phyloP scores from a whole-genome alignment of 2,329 filamentous ascomycete species.

The Fusarium lyarnte region DNA sequence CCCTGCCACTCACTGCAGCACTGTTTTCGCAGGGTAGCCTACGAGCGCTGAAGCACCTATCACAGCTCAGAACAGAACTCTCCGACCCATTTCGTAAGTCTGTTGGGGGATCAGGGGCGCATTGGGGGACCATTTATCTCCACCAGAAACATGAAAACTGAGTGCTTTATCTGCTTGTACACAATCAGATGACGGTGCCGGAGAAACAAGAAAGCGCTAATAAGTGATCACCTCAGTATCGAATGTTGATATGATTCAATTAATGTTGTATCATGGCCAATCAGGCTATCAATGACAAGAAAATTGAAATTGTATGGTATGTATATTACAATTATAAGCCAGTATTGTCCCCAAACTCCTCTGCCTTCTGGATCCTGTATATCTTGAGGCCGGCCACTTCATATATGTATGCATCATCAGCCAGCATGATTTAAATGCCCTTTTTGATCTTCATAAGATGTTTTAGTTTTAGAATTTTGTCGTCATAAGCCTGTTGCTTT shows the following conservation, averaged over 20 bases:
- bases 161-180: slow-evolving; percentile 8
- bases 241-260: background rate
- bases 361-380: slow-evolving; percentile 33
- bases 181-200: slow-evolving; percentile 1
- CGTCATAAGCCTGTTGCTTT: slow-evolving; percentile 11
- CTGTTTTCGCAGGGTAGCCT: slow-evolving; percentile 6
- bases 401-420: slow-evolving; percentile 37
- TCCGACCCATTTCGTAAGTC: slow-evolving; percentile 34
- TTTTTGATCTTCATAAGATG: slow-evolving; percentile 27
- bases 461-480: slow-evolving; percentile 20
- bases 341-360: slow-evolving; percentile 36
- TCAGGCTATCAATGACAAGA: slow-evolving; percentile 9
- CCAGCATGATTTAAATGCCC: slow-evolving; percentile 12
- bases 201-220: slow-evolving; percentile 31
- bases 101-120: slow-evolving; percentile 40
- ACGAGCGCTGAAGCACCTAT: slow-evolving; percentile 18
- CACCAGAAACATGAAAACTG: slow-evolving; percentile 16
- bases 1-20: slow-evolving; percentile 25
- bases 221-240: background rate
- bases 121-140: slow-evolving; percentile 38
- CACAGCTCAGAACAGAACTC: slow-evolving; percentile 16
- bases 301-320: slow-evolving; percentile 25
- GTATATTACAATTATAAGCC: slow-evolving; percentile 45
- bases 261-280: background rate
- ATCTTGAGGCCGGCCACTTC: slow-evolving; percentile 25